Conservation (phyloP, 208 protist species). For the Trypanosoma avium region DNA sequence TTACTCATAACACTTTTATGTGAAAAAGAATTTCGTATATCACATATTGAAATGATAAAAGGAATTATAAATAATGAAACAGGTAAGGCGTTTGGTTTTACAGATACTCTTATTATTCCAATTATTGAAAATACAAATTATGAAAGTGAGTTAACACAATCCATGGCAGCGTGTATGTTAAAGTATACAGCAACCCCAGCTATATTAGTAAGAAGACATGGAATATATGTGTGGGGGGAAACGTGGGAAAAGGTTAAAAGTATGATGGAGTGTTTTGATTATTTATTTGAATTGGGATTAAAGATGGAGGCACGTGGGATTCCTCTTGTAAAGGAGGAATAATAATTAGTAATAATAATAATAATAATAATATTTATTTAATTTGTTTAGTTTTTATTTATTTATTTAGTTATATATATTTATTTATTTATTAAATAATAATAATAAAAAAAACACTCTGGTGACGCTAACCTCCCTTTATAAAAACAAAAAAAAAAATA, state of each 20-base stretch:
- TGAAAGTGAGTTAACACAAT: slow-evolving; percentile 69
- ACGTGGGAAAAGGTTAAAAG: slow-evolving; percentile 94
- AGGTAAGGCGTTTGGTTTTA: slow-evolving; percentile 68
- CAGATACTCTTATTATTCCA: slow-evolving; percentile 91
- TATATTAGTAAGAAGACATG: slow-evolving; percentile 93
- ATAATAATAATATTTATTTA: too few species aligned
- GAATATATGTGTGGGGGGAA: slow-evolving; percentile 95
- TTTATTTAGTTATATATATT: too few species aligned
- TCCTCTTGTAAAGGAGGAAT: slow-evolving; percentile 35
- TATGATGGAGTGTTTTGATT: slow-evolving; percentile 93
- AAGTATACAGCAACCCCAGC: slow-evolving; percentile 89
- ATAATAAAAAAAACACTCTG: too few species aligned
- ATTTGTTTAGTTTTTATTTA: too few species aligned
- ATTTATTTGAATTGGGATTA: slow-evolving; percentile 90
- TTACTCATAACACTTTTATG: slow-evolving; percentile 89
- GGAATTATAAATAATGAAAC: slow-evolving; percentile 59
- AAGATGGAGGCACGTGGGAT: slow-evolving; percentile 58
- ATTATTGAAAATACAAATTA: slow-evolving; percentile 96
- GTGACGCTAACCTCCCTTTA: too few species aligned
- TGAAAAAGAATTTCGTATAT: slow-evolving; percentile 93
- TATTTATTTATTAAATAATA: too few species aligned
- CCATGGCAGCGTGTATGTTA: slow-evolving; percentile 86
- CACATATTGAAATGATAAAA: slow-evolving; percentile 96
- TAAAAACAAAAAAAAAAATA: too few species aligned
- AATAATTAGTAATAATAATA: background rate